Conservation (phyloP, 768 basidiomycete species). For the Leccinum variicolor region DNA sequence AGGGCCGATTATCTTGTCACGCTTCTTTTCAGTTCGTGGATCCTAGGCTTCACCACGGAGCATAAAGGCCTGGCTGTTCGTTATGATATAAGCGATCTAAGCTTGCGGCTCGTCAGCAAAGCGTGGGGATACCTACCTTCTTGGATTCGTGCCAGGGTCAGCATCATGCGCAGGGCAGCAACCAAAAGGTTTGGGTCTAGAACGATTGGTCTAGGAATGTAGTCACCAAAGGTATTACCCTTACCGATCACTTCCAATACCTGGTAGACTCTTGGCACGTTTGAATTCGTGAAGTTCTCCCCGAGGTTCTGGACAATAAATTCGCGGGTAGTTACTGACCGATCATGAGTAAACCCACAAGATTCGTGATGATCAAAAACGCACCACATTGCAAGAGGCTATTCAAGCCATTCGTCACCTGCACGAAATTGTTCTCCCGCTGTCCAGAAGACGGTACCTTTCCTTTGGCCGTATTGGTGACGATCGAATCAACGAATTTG, state of each 20-base stretch:
- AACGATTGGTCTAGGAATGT: not conserved
- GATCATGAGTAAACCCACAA: not conserved
- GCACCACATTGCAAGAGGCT: constrained; percentile 16
- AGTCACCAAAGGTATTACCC: not conserved
- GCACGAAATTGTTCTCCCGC: constrained; percentile 6
- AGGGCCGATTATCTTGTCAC: constrained; percentile 10
- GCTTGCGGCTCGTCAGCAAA: not conserved
- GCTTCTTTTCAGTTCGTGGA: constrained; percentile 8
- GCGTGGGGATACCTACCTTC: constrained; percentile 4
- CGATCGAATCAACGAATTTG: constrained; percentile 8
- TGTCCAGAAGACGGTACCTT: not conserved
- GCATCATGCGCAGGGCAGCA: constrained; percentile 18
- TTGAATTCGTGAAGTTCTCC: not conserved
- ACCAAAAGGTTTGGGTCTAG: constrained; percentile 10
- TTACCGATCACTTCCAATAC: constrained; percentile 15
- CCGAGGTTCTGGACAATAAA: not conserved
- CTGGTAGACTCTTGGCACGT: constrained; percentile 6
- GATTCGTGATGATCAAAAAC: not conserved
- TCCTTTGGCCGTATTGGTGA: not conserved
- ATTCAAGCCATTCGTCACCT: constrained; percentile 20
- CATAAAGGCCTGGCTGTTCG: not conserved
- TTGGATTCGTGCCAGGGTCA: constrained; percentile 13
- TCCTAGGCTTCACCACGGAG: constrained; percentile 6
- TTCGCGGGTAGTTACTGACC: constrained; percentile 8
- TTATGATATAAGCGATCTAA: not conserved